These are phyloP conservation scores for Groenewaldozyma tartarivorans DNA, from an alignment of 805 yeast species.

Conservation along the genomic window DNA sequence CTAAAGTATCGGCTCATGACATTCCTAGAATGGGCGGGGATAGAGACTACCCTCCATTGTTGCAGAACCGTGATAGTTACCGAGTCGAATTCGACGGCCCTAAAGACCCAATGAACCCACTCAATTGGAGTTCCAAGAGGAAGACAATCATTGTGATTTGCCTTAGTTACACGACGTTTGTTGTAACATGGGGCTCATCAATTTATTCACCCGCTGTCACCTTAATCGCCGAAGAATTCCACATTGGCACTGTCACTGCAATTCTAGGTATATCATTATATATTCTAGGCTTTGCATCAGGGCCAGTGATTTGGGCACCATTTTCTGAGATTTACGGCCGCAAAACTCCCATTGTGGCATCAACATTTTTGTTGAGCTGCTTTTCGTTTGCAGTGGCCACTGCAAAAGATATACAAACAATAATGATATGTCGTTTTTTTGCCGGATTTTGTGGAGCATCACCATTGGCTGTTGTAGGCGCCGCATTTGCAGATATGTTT, in stretches of 20 bases:
- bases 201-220: too few species aligned
- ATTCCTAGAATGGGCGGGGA: conserved; percentile 13
- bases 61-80: conserved; percentile 27
- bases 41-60: conserved; percentile 10
- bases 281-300: conserved; percentile 58
- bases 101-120: conserved; percentile 69
- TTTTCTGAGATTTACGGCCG: conserved; percentile 45
- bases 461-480: conserved; percentile 53
- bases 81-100: conserved; percentile 69
- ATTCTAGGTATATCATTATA: too few species aligned
- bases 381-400: conserved; percentile 45
- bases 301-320: conserved; percentile 60
- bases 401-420: conserved; percentile 39
- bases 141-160: too few species aligned
- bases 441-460: conserved; percentile 56
- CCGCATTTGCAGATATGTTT: conserved; percentile 49
- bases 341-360: conserved; percentile 35
- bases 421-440: conserved; percentile 46
- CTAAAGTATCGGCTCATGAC: too few species aligned
- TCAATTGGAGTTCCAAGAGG: conserved; percentile 80
- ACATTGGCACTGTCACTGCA: too few species aligned
- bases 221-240: too few species aligned
- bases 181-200: too few species aligned
- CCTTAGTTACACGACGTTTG: too few species aligned
- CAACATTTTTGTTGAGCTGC: conserved; percentile 31